A percentile compares a stretch with the other conserved stretches of the same genome.
These are phyloP conservation scores for Catenaria anguillulae DNA, from an alignment of 371 early-diverging fungal genomes.

Conservation along the genomic window DNA sequence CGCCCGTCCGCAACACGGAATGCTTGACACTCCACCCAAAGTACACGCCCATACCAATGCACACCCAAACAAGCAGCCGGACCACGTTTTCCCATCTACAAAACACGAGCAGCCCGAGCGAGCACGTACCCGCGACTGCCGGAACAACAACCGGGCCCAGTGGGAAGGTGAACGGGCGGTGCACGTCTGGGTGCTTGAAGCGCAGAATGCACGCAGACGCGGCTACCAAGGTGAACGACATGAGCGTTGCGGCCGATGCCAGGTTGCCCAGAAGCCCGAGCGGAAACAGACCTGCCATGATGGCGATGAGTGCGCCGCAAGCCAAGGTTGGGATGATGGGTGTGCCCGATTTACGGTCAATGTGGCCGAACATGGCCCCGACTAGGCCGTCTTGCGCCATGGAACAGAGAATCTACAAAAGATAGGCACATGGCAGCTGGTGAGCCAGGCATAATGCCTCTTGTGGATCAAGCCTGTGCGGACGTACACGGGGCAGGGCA, in stretches of 20 bases:
- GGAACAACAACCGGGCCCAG: neutral
- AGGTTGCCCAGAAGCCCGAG: constrained; percentile 68
- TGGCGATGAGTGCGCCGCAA: constrained; percentile 47
- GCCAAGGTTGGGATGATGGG: constrained; percentile 55
- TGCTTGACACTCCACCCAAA: neutral
- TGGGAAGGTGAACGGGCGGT: constrained; percentile 9
- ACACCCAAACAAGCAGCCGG: constrained; percentile 21
- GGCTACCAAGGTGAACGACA: constrained; percentile 9
- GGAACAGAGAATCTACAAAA: constrained; percentile 24
- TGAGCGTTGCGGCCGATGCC: constrained; percentile 41
- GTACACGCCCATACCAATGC: neutral
- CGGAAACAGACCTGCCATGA: constrained; percentile 58
- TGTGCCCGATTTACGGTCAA: constrained; percentile 47
- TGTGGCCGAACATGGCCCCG: constrained; percentile 45
- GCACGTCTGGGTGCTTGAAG: constrained; percentile 2
- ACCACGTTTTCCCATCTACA: constrained; percentile 40
- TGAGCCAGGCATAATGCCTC: too few species aligned
- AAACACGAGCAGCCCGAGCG: constrained; percentile 41
- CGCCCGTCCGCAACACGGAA: neutral
- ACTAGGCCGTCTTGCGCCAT: constrained; percentile 78
- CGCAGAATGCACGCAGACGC: constrained; percentile 5
- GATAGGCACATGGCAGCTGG: too few species aligned
- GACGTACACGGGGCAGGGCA: too few species aligned
- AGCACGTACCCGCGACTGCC: constrained; percentile 41
- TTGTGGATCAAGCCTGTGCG: too few species aligned